These are phyloP conservation scores for Russula ochroleuca DNA, from an alignment of 768 basidiomycete species.

Conservation along the genomic window DNA sequence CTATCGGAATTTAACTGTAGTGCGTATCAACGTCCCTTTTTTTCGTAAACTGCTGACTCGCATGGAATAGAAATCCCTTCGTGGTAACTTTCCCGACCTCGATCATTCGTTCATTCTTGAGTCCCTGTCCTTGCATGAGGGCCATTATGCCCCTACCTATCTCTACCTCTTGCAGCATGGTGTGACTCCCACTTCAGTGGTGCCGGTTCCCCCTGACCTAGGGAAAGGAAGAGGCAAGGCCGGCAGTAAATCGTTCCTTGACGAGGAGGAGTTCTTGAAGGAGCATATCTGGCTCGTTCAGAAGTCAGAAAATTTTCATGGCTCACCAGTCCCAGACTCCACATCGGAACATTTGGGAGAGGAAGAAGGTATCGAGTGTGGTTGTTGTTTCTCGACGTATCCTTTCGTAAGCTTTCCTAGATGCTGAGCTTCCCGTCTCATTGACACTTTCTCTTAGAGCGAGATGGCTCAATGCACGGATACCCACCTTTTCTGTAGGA, in stretches of 20 bases:
- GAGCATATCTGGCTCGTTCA: slow-evolving; percentile 40
- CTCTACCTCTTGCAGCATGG: slow-evolving; percentile 45
- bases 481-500: slow-evolving; percentile 78
- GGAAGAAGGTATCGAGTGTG: slow-evolving; percentile 75
- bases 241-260: background rate
- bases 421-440: background rate
- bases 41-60: slow-evolving; percentile 12
- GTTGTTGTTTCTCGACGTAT: slow-evolving; percentile 77
- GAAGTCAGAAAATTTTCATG: slow-evolving; percentile 28
- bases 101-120: slow-evolving; percentile 52
- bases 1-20: slow-evolving; percentile 53
- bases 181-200: slow-evolving; percentile 32
- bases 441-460: slow-evolving; percentile 43
- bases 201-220: slow-evolving; percentile 37
- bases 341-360: slow-evolving; percentile 36
- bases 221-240: slow-evolving; percentile 34
- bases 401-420: slow-evolving; percentile 54
- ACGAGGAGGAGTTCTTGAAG: slow-evolving; percentile 36
- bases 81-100: slow-evolving; percentile 53
- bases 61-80: slow-evolving; percentile 46
- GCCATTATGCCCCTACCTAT: slow-evolving; percentile 65
- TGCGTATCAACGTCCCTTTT: slow-evolving; percentile 33
- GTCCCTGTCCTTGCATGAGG: slow-evolving; percentile 37
- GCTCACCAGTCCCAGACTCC: slow-evolving; percentile 15
- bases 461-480: slow-evolving; percentile 89